Base-by-base conservation (phyloP, 345 rosid species). In the Streptanthus diversifolius region DNA sequence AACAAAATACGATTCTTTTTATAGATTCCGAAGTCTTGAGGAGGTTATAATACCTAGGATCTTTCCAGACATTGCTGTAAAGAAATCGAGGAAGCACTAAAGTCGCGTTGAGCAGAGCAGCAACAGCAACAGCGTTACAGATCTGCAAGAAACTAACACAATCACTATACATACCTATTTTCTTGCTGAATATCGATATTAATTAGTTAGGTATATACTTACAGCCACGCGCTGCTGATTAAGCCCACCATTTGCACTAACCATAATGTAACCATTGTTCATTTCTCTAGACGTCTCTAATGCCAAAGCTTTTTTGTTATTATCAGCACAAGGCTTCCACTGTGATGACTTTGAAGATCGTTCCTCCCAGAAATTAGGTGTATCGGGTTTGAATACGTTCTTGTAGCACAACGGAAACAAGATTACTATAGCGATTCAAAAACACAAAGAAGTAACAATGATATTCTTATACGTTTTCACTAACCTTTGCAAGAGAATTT, bases 1-100 rank as follows among this genome's bases (percentile, higher is more conserved):
- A 77, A 57, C 4, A 63, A 66, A 25, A 2, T 7, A 0, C 0
- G 0, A 8, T 11, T 8, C 4, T 7, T 10, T 1, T 9, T 2
- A 35, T 24, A 10, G 14, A 53, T 30, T 56, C 7, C 40, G 35
- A 52, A 73, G 48, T 37, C 56, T 51, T 61, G 27, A 62, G 14
- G 58, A 68, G 74, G 15, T 47, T 83, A 61, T 14, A 5, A 1
- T 77, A 91, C 97, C 97, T 93, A 2, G 97, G 95, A 85, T 93
- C 98, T 75, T 85, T 91, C 98, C 97, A 91, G n/a, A 91, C 96
- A 66, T 87, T 93, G 87, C 98, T 93, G 85, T 91, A 91, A 43
- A 89, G 90, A 80, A 93, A 91, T 81, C 75, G 83, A 8, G 98
- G 98, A 72, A 89, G 75, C 76, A 87, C 85, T 55, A 93, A 79